phyloP scores from a whole-genome alignment of 2,329 filamentous ascomycete genomes.

The Curvularia spicifera region DNA sequence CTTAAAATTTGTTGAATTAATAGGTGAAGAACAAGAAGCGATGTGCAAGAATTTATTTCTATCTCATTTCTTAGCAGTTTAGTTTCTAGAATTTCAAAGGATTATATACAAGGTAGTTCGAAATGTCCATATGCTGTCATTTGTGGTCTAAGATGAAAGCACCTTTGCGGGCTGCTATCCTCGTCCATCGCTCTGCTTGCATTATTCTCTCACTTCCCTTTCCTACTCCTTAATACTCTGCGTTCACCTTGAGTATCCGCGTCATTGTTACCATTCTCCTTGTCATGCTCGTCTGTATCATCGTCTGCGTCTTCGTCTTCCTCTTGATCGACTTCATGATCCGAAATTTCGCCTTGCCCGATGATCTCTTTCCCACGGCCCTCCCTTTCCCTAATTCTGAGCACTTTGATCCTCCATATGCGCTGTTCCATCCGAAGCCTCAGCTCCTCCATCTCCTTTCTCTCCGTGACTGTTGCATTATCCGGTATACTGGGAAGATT shows the following conservation, averaged over 20 bases:
- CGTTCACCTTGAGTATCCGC: not conserved
- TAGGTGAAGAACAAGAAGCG: no score
- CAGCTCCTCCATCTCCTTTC: conserved; percentile 8
- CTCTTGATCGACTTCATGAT: not conserved
- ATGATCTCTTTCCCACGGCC: conserved; percentile 1
- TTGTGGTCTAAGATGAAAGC: not conserved
- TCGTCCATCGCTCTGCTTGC: not conserved
- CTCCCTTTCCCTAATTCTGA: conserved; percentile 9
- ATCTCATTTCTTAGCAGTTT: not conserved
- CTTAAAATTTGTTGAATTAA: no score
- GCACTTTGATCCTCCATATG: conserved; percentile 11
- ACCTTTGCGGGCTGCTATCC: not conserved
- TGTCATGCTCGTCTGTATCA: not conserved
- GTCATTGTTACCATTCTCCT: not conserved
- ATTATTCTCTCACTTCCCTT: not conserved
- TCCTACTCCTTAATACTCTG: conserved; percentile 4
- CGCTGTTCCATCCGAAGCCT: conserved; percentile 13
- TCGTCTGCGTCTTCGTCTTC: not conserved
- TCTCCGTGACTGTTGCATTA: conserved; percentile 11
- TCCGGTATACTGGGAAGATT: not conserved
- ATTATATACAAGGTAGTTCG: not conserved
- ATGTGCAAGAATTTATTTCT: not conserved
- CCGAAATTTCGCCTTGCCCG: not conserved
- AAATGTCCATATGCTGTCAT: not conserved
- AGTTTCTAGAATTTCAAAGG: not conserved